Base-by-base conservation (phyloP, 805 yeast genomes). In the Cyberlindnera bimundalis region DNA sequence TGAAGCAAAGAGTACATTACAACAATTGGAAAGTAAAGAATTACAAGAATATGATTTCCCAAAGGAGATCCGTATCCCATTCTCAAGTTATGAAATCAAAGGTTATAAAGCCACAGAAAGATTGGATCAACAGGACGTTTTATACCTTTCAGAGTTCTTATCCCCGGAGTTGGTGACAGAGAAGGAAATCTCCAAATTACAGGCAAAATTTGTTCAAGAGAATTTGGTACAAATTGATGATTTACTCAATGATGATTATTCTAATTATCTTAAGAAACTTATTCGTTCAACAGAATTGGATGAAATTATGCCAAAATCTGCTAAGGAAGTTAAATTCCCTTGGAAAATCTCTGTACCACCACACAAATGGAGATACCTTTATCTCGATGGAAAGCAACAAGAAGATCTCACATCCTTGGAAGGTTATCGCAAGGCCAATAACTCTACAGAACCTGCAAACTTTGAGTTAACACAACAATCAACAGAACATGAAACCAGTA, bases 331-430 rank as follows among this genome's bases (percentile, higher is more conserved):
- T 1, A 39, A 58, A 9, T 67, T 61, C 35, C 96, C 96, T 7
- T 93, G 99, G 99, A 81, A 83, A 47, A 71, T 89, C 29, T 93
- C 97, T 1, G 76, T 84, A 35, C 98, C 99, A 8, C 93, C 97
- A 8, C 98, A 91, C 58, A 88, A 93, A 59, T 90, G 89, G 66
- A 68, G 96, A 47, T 93, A 73, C 58, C 61, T 88, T 68, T 91
- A 88, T 58, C 70, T 90, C 24, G 95, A 87, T 57, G 91, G 91
- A 3, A 66, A 67, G 41, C 58, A 70, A 11, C 55, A 52, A 11
- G 65, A 59, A 35, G 55, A 58, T 23, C 54, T 60, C 6, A 48
- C 53, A 13, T 16, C 47, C 2, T 58, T 57, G 33, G 59, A 60
- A 17, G 62, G 58, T 19, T 54, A 63, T 25, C 54, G 52, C 12